These are phyloP conservation scores for Arthrobotrys sinensis DNA, from an alignment of 2,329 filamentous ascomycete genomes.

Conservation along the genomic window DNA sequence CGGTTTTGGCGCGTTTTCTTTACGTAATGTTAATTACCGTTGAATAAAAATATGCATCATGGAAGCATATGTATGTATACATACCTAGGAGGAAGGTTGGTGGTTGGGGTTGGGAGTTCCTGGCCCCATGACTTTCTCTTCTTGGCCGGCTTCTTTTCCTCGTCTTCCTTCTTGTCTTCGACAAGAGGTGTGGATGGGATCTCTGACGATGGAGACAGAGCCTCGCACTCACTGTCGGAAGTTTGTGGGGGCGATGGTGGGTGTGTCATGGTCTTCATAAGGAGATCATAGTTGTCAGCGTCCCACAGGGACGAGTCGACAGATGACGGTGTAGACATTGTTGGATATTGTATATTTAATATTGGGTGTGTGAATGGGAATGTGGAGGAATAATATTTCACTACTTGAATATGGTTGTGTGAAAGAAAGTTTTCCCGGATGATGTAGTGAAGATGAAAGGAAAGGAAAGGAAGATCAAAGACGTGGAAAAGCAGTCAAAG, in stretches of 20 bases:
- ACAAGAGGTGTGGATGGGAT: slow-evolving; percentile 17
- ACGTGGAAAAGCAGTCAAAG: slow-evolving; percentile 1
- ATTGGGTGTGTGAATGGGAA: slow-evolving; percentile 1
- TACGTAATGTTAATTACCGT: slow-evolving; percentile 64
- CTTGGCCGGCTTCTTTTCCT: slow-evolving; percentile 82
- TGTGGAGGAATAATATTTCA: not conserved
- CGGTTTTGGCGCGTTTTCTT: slow-evolving; percentile 97
- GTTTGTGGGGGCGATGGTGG: slow-evolving; percentile 48
- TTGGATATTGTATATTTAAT: not conserved
- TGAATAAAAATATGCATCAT: slow-evolving; percentile 28
- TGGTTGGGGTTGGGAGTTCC: slow-evolving; percentile 95
- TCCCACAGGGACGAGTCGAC: slow-evolving; percentile 46
- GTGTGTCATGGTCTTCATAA: slow-evolving; percentile 53
- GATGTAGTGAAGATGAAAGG: not conserved
- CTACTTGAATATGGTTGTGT: not conserved
- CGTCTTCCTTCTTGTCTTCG: slow-evolving; percentile 44
- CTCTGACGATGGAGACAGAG: slow-evolving; percentile 34
- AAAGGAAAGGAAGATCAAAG: not conserved
- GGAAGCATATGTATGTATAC: slow-evolving; percentile 62
- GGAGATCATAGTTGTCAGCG: slow-evolving; percentile 52
- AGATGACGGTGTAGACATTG: slow-evolving; percentile 47
- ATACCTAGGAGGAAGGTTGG: slow-evolving; percentile 90
- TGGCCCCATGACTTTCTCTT: slow-evolving; percentile 99
- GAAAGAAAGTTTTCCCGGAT: not conserved
- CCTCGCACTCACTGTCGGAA: slow-evolving; percentile 50